These are phyloP conservation scores for Russula foetens DNA, from an alignment of 768 basidiomycete genomes.

Conservation along the genomic window DNA sequence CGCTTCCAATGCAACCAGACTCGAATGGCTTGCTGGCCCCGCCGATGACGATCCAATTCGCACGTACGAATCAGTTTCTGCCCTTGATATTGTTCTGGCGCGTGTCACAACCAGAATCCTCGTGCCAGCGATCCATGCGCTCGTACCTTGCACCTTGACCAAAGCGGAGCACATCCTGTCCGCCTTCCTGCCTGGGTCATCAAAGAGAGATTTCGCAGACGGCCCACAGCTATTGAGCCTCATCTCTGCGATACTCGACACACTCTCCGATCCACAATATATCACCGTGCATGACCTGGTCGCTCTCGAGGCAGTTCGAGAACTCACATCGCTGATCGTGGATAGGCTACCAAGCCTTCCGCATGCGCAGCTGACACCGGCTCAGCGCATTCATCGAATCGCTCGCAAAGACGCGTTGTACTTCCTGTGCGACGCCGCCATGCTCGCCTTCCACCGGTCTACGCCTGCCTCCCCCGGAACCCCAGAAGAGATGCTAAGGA, in stretches of 20 bases:
- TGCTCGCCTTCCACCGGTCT: not conserved
- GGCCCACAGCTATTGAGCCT: not conserved
- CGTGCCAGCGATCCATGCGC: constrained; percentile 3
- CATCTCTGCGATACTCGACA: not conserved
- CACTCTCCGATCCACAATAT: not conserved
- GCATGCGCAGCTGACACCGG: not conserved
- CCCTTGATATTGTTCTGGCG: constrained; percentile 1
- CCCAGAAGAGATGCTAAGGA: not conserved
- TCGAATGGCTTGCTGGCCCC: not conserved
- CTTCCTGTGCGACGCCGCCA: constrained; percentile 5
- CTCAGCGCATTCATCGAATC: constrained; percentile 5
- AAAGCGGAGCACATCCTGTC: not conserved
- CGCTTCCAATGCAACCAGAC: not conserved
- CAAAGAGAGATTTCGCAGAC: not conserved
- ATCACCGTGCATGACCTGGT: not conserved
- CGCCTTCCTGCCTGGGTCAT: not conserved
- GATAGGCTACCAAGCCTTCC: not conserved
- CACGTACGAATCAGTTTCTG: not conserved
- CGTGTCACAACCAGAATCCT: not conserved
- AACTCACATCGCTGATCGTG: constrained; percentile 1
- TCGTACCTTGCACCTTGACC: constrained; percentile 6
- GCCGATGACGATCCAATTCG: not conserved
- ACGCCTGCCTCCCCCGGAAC: not conserved
- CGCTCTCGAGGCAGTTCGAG: constrained; percentile 7
- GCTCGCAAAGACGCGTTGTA: constrained; percentile 15